Evolutionary conservation across 139 green algal species (phyloP), one percentile per base, ranked within the genome.

Genomic region (Chlamydomonas incerta): DNA sequence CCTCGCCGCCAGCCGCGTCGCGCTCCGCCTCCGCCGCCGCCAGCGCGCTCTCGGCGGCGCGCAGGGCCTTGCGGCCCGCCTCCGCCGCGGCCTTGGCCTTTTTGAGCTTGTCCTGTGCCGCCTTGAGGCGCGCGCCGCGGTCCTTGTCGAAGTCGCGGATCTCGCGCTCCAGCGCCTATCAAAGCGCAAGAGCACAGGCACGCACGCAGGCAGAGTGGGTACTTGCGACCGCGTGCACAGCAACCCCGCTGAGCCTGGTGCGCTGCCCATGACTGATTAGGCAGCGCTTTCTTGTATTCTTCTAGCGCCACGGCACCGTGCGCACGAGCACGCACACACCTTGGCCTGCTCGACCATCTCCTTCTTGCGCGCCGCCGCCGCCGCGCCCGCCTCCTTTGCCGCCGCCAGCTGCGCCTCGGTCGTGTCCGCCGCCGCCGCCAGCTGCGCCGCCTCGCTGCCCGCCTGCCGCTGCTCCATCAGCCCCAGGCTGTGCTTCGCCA

Each of bases 141-240:
- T 98, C 94, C 86, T 95, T 95, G 17, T 82, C 91, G 89, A 98
- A 96, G 71, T 95, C 92, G 67, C 89, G 88, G 23, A 98, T 97
- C 81, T 98, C 90, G 31, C 90, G 85, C 83, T 98, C 92, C 76
- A 98, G 88, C 24, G 68, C 57, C 92, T 96, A 50, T 5, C 41
- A 50, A 50, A 13, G 41, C 41, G 41, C 41, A 50, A 50, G 6
- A 50, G 41, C 41, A 50, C n/a, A n/a, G n/a, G n/a, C n/a, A n/a
- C n/a, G n/a, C n/a, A n/a, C n/a, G n/a, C n/a, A n/a, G n/a, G n/a
- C n/a, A n/a, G n/a, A n/a, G n/a, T n/a, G n/a, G n/a, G n/a, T n/a
- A n/a, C n/a, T n/a, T n/a, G n/a, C n/a, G n/a, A n/a, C n/a, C n/a
- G n/a, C n/a, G n/a, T n/a, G n/a, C n/a, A n/a, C n/a, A n/a, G n/a